Base-by-base conservation (phyloP, 2,329 filamentous ascomycete species). In the Xylariaceae sp. region DNA sequence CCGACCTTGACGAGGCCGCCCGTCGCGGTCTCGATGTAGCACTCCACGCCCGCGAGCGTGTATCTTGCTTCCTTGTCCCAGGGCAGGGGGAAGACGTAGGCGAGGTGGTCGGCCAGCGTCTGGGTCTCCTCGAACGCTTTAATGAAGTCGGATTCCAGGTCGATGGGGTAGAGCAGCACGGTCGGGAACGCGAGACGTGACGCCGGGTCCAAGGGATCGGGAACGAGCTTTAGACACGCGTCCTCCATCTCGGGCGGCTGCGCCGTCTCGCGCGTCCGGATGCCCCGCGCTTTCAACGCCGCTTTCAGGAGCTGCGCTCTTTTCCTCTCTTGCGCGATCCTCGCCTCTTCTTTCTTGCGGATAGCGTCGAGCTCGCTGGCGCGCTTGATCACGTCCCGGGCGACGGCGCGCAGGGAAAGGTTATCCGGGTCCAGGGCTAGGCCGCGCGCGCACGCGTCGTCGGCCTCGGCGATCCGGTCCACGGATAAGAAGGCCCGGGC, bases 1-100 rank as follows among this genome's bases (percentile, higher is more conserved):
- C 92, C 90, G 15, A 89, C 81, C 67, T 94, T 96, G 54, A 95
- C 78, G 53, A 98, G 62, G 0, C 89, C 88, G 0, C 88, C 88
- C 0, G 71, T 68, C 3, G 66, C 65, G 0, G 88, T 97, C 68
- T 96, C 88, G 70, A 94, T 83, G 62, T 87, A 97, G 55, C 87
- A 92, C 51, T 95, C 88, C 4, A 95, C 86, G 1, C 64, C 69
- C 0, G 70, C 69, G 1, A 71, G 52, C 1, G 36, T 74, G 15
- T 49, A 49, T 15, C 16, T 40, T 3, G 39, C 36, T 67, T 73
- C 67, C 12, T 61, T 56, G 54, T 97, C 92, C 92, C 92, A 98
- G 9, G 88, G 88, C 54, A 88, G 63, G 2, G 89, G 90, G 41
- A 98, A 77, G 8, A 97, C 82, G 55, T 96, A 95, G 3, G 72